Base-by-base conservation (phyloP, 108 stramenopile genomes). In the Stephanodiscus triporus region DNA sequence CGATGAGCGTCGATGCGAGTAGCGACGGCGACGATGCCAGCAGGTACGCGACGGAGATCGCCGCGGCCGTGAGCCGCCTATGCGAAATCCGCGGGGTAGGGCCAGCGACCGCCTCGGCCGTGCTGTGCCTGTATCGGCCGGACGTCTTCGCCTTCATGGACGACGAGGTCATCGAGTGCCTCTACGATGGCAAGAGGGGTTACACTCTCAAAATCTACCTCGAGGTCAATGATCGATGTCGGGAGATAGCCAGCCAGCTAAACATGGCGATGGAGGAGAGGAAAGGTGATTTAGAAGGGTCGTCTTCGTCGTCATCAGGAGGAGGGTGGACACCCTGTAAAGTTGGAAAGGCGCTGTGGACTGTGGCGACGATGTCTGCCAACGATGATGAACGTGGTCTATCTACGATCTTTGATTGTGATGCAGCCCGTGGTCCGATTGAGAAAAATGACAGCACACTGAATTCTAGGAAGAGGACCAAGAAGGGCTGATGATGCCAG, bases 101-200 rank as follows among this genome's bases (percentile, higher is more conserved):
- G 27, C 90, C 89, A 1, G 89, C 90, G 9, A 88, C 87, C 9
- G 89, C 92, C 1, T 87, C 84, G 26, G 90, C 89, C 5, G 54
- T 93, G 37, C 48, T 93, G 27, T 75, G 78, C 27, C 60, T 88
- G 17, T 74, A 81, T 34, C 56, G 64, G 2, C 89, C 88, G 10
- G 84, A 86, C 59, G 6, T 82, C 8, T 90, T 93, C 78, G 82
- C 73, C n/a, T 93, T 87, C 70, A 89, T 93, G 92, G 86, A 91
- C 70, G 92, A 93, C 66, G 90, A 93, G 79, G 88, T 88, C 10
- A 89, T 93, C 72, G 92, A 93, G 63, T 78, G 75, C 43, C 82
- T 91, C 61, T 86, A 84, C 47, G 73, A 80, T 23, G 83, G 83
- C 17, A 85, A 87, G 58, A 55, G 90, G 51, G 87, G 85, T 9